Percentiles rank a stretch among this genome's conserved stretches.
phyloP scores from a whole-genome alignment of 805 yeast genomes.

The Spathaspora girioi region DNA sequence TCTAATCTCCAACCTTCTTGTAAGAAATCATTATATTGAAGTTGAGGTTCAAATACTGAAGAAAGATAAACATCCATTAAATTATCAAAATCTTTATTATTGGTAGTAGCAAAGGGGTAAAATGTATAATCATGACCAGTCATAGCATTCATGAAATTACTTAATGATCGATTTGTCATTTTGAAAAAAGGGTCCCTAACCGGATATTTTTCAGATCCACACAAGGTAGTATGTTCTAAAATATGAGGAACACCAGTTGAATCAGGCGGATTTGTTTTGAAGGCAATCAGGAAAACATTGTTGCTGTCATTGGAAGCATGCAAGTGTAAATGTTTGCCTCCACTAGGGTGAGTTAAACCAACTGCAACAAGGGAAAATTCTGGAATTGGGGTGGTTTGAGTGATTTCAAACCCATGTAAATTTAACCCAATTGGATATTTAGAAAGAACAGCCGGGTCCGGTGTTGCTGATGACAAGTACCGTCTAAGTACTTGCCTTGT shows the following conservation, averaged over 20 bases:
- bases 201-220: constrained; percentile 90
- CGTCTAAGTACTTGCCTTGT: background rate
- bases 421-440: constrained; percentile 63
- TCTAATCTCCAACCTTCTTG: constrained; percentile 99
- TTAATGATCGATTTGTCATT: constrained; percentile 90
- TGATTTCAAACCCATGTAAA: constrained; percentile 65
- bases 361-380: constrained; percentile 81
- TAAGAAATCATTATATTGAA: constrained; percentile 74
- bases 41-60: constrained; percentile 77
- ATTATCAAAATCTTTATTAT: constrained; percentile 73
- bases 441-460: background rate
- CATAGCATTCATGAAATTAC: constrained; percentile 98
- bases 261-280: constrained; percentile 93
- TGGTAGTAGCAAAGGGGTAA: constrained; percentile 95
- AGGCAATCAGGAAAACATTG: constrained; percentile 84
- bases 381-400: constrained; percentile 66
- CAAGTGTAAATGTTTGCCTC: constrained; percentile 80
- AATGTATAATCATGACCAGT: constrained; percentile 96
- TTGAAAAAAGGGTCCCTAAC: constrained; percentile 97
- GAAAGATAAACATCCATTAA: constrained; percentile 85
- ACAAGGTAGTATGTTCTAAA: constrained; percentile 90
- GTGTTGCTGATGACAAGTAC: constrained; percentile 1
- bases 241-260: constrained; percentile 96
- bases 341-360: constrained; percentile 67
- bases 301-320: constrained; percentile 75